Percentiles rank a stretch among this genome's conserved stretches.
Evolutionary conservation across 306 rosid species (phyloP).

Genomic region (Medicago lupulina): DNA sequence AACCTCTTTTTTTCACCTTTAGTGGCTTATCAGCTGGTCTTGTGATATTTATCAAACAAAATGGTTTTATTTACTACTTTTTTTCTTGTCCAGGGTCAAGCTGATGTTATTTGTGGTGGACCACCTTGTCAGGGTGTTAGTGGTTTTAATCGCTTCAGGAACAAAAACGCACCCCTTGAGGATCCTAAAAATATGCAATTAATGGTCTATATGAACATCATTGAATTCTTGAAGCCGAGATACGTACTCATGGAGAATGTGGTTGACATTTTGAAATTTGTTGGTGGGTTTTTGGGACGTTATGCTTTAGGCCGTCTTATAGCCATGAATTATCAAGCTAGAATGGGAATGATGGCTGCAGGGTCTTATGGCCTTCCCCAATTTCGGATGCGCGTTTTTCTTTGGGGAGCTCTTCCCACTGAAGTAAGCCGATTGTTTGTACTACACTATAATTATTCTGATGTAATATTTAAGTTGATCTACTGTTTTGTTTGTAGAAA

Average conservation of each 20-base stretch:
- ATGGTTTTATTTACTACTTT: background rate
- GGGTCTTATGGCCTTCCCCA: slow-evolving; percentile 85
- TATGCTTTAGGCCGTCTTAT: slow-evolving; percentile 85
- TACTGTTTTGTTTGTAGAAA: slow-evolving; percentile 20
- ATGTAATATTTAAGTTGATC: no score
- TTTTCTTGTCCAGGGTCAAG: slow-evolving; percentile 62
- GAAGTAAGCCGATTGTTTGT: slow-evolving; percentile 48
- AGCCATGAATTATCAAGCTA: slow-evolving; percentile 72
- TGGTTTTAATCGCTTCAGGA: slow-evolving; percentile 83
- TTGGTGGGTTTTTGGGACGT: slow-evolving; percentile 65
- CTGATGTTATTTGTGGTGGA: slow-evolving; percentile 83
- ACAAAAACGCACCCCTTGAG: slow-evolving; percentile 51
- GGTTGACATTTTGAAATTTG: slow-evolving; percentile 68
- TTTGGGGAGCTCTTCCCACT: slow-evolving; percentile 75
- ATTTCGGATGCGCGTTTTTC: slow-evolving; percentile 71
- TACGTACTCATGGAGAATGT: slow-evolving; percentile 86
- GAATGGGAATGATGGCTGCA: slow-evolving; percentile 83
- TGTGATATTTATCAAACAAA: no score
- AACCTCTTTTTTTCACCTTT: background rate
- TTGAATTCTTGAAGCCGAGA: slow-evolving; percentile 65
- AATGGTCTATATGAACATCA: slow-evolving; percentile 67
- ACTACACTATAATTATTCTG: no score
- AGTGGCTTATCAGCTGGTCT: background rate
- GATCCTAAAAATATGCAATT: slow-evolving; percentile 69
- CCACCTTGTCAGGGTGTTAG: slow-evolving; percentile 93